Percentiles rank a stretch among this genome's conserved stretches.
These are phyloP conservation scores for Spencermartinsiella ligniputridi DNA, from an alignment of 1,139 yeast species.

Conservation along the genomic window DNA sequence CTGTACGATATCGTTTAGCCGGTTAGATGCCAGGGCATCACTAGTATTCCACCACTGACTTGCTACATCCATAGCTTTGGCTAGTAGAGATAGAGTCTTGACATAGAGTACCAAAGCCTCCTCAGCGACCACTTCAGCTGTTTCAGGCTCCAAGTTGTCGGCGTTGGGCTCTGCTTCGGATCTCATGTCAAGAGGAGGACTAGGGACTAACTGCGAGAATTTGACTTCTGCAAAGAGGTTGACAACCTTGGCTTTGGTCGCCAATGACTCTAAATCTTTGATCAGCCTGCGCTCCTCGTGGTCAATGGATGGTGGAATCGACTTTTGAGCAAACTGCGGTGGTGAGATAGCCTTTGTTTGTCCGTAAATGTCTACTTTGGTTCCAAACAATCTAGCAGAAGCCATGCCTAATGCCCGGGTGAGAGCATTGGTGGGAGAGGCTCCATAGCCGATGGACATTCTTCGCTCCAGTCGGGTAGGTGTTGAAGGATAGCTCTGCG, in stretches of 20 bases:
- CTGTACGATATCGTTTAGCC: constrained; percentile 78
- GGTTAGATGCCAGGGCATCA: constrained; percentile 37
- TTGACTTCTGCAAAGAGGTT: constrained; percentile 88
- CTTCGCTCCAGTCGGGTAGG: constrained; percentile 21
- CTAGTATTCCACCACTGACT: constrained; percentile 80
- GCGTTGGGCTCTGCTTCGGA: constrained; percentile 31
- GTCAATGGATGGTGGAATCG: constrained; percentile 20
- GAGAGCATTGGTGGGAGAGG: constrained; percentile 85
- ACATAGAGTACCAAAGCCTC: constrained; percentile 85
- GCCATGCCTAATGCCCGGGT: constrained; percentile 86
- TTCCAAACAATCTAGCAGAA: constrained; percentile 80
- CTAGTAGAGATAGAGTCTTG: constrained; percentile 73
- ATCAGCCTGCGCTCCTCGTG: constrained; percentile 39
- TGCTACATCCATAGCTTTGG: constrained; percentile 81
- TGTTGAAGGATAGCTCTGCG: neutral
- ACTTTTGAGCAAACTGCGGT: constrained; percentile 28
- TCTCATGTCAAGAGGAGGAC: constrained; percentile 46
- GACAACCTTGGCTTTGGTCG: constrained; percentile 88
- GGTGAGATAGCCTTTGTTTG: constrained; percentile 32
- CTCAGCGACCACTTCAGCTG: constrained; percentile 60
- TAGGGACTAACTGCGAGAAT: constrained; percentile 75
- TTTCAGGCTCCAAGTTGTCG: constrained; percentile 54
- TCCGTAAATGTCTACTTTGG: constrained; percentile 26
- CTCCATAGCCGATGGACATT: constrained; percentile 37
- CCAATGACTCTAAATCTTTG: constrained; percentile 61